A percentile compares a stretch with the other conserved stretches of the same genome.
Evolutionary conservation across 176 grass and related monocot genomes (phyloP).

Genomic region (Zizania latifolia): DNA sequence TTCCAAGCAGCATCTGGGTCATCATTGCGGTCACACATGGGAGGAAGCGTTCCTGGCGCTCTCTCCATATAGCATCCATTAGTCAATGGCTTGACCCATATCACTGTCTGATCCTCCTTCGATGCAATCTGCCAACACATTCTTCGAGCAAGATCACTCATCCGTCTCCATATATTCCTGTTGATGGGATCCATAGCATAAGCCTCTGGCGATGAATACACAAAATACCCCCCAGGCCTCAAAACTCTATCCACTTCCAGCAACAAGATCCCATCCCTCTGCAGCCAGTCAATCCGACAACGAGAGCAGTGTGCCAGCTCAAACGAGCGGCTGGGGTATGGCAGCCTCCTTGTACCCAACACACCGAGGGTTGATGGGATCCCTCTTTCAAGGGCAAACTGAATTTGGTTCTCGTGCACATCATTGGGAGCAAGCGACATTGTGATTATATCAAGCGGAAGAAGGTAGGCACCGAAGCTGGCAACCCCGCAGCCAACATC

Average conservation of each 20-base stretch:
- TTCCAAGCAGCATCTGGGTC: slow-evolving; percentile 77
- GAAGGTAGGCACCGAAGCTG: slow-evolving; percentile 76
- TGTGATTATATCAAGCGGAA: slow-evolving; percentile 43
- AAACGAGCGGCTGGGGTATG: slow-evolving; percentile 57
- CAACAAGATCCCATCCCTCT: slow-evolving; percentile 75
- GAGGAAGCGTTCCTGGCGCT: slow-evolving; percentile 44
- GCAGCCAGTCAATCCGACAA: slow-evolving; percentile 75
- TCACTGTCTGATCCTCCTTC: slow-evolving; percentile 68
- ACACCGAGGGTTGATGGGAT: slow-evolving; percentile 64
- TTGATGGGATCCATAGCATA: slow-evolving; percentile 60
- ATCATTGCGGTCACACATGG: slow-evolving; percentile 41
- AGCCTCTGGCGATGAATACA: slow-evolving; percentile 75
- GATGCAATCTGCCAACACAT: slow-evolving; percentile 79
- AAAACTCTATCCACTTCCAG: slow-evolving; percentile 68
- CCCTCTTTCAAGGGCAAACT: slow-evolving; percentile 80
- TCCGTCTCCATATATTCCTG: slow-evolving; percentile 60
- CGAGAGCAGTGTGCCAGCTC: slow-evolving; percentile 73
- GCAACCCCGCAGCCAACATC: slow-evolving; percentile 78
- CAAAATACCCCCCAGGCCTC: slow-evolving; percentile 73
- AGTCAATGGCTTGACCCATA: slow-evolving; percentile 75
- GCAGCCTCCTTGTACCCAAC: slow-evolving; percentile 64
- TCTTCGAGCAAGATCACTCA: slow-evolving; percentile 51
- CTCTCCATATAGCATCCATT: slow-evolving; percentile 69
- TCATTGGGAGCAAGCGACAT: slow-evolving; percentile 80
- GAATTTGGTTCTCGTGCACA: slow-evolving; percentile 84